Base-by-base conservation (phyloP, 768 basidiomycete species). In the Hortiboletus flavorubellus region DNA sequence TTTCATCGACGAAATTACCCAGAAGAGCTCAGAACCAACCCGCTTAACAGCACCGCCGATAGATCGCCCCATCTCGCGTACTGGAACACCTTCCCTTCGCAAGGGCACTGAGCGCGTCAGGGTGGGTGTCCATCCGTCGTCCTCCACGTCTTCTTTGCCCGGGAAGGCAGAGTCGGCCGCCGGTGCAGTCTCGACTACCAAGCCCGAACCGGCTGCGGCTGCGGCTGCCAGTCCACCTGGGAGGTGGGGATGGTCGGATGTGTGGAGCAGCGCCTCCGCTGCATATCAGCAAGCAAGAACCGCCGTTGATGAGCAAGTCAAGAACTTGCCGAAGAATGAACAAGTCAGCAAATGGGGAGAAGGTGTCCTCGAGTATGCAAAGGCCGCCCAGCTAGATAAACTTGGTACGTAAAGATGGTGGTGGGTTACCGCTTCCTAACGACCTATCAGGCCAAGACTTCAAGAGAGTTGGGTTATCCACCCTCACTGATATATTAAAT, bases 1-100 rank as follows among this genome's bases (percentile, higher is more conserved):
- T 15, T 96, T 95, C 76, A 83, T 97, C 40, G 91, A 97, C 69
- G 92, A 97, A 73, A 92, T 96, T 60, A 93, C 91, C 0, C 91
- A 91, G 81, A 95, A 93, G 73, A 89, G 86, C 71, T 79, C 87
- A 7, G 90, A 89, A 60, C 87, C 89, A 12, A 83, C 86, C 18
- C 84, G 87, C 29, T 64, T 81, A 5, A 72, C 85, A 15, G 73
- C 80, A 26, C 67, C 77, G 30, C 78, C 81, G 61, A 73, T 81
- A 53, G 83, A 85, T 47, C 75, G 83, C 15, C 81, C 81, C 14
- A 63, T 76, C 49, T 85, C 86, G 49, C 81, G 87, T 45, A 80
- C 86, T 34, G 82, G 85, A 35, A 89, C 88, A 4, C 89, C 89
- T 4, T 83, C 75, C 30, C 72, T 90, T 40, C 78, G 86, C 62